Evolutionary conservation across 2,329 filamentous ascomycete species (phyloP).

Genomic region (Chalaropsis ovoidea): DNA sequence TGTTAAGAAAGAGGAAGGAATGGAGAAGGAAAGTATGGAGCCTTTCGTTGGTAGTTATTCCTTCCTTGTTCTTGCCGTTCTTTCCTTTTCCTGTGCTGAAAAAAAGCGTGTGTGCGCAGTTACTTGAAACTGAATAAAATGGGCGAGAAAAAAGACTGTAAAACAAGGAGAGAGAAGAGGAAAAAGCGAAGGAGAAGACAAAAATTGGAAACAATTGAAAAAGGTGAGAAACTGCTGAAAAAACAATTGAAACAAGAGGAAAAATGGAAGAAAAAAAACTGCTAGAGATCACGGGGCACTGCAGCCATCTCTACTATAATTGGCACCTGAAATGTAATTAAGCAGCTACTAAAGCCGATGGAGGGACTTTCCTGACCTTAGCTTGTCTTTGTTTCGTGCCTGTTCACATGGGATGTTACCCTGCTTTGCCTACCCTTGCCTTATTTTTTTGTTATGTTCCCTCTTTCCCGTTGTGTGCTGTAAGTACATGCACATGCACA

Average conservation of each 20-base stretch:
- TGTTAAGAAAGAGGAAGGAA: slow-evolving; percentile 12
- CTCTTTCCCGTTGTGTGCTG: not conserved
- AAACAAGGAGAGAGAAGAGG: not conserved
- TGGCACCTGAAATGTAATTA: slow-evolving; percentile 8
- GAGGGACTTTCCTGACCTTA: not conserved
- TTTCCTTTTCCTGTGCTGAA: not conserved
- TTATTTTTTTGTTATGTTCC: not conserved
- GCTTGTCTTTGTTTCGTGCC: slow-evolving; percentile 6
- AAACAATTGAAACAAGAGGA: not conserved
- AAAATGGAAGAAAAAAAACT: slow-evolving; percentile 2
- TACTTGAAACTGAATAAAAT: slow-evolving; percentile 13
- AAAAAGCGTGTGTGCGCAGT: slow-evolving; percentile 1
- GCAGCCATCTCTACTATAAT: not conserved
- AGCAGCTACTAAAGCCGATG: slow-evolving; percentile 12
- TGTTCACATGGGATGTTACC: no score
- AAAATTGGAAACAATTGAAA: no score
- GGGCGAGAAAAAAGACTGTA: not conserved
- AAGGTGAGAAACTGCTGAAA: no score
- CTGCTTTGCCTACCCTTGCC: not conserved
- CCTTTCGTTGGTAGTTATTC: not conserved
- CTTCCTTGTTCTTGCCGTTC: not conserved
- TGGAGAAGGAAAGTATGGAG: slow-evolving; percentile 13
- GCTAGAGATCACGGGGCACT: not conserved
- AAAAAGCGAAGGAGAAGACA: not conserved
- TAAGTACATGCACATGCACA: not conserved